These are phyloP conservation scores for Acidiella bohemica DNA, from an alignment of 495 filamentous ascomycete species.

Conservation along the genomic window DNA sequence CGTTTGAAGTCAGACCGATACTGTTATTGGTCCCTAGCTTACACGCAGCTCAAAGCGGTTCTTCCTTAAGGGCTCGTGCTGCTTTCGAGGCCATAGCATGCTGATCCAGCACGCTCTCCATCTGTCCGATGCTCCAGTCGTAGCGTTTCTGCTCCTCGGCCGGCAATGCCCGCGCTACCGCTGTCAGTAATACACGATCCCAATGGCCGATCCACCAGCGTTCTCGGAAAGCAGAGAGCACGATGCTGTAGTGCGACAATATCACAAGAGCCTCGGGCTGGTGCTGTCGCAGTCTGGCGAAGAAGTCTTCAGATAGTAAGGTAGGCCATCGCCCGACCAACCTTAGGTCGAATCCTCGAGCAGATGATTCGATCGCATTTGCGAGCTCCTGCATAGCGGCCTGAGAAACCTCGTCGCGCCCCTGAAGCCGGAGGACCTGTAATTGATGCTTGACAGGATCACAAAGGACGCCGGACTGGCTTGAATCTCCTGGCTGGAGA, in stretches of 20 bases:
- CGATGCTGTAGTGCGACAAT: slow-evolving; percentile 4
- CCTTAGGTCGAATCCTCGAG: neutral
- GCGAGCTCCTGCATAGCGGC: neutral
- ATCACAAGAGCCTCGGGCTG: slow-evolving; percentile 5
- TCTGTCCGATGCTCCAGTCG: neutral
- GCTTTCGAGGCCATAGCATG: neutral
- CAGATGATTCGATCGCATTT: slow-evolving; percentile 1
- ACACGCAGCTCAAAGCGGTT: too few species aligned
- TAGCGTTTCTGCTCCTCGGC: neutral
- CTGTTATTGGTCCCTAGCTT: too few species aligned
- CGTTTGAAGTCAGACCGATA: too few species aligned
- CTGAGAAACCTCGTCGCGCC: neutral
- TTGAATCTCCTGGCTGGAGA: neutral
- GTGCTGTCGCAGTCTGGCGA: slow-evolving; percentile 1
- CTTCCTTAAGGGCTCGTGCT: too few species aligned
- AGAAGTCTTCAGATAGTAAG: slow-evolving; percentile 3
- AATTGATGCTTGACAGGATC: neutral
- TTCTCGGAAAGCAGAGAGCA: slow-evolving; percentile 4
- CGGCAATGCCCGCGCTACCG: neutral
- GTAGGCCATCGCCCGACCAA: slow-evolving; percentile 5
- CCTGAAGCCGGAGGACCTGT: neutral
- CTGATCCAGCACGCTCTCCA: slow-evolving; percentile 2
- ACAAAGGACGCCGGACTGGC: neutral
- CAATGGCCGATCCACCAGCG: slow-evolving; percentile 7
- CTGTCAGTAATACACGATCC: slow-evolving; percentile 4